A percentile compares a stretch with the other conserved stretches of the same genome.
Conservation (phyloP, 371 early-diverging fungal genomes). For the Lichtheimia ornata region DNA sequence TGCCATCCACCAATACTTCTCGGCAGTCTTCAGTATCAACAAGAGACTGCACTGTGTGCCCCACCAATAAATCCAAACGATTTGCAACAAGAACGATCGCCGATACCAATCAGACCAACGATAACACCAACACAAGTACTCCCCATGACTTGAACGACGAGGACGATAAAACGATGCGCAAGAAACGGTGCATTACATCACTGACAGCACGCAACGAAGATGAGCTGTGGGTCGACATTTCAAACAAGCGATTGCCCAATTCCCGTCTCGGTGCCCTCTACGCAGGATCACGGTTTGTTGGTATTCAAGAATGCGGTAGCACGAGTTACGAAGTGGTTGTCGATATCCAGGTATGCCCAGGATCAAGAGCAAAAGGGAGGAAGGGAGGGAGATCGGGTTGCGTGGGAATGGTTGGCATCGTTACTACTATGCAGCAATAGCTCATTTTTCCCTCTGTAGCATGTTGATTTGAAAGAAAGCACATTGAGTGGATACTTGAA, state of each 20-base stretch:
- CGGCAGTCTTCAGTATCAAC: too few species aligned
- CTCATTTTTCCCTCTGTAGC: constrained; percentile 37
- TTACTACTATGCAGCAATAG: not conserved
- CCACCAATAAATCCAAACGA: too few species aligned
- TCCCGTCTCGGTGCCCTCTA: constrained; percentile 54
- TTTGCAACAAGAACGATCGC: too few species aligned
- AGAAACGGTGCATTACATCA: constrained; percentile 15
- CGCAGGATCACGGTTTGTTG: constrained; percentile 69
- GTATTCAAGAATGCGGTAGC: constrained; percentile 69
- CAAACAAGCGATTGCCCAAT: constrained; percentile 30
- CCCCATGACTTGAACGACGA: too few species aligned
- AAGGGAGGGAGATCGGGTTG: not conserved
- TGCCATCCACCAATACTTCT: too few species aligned
- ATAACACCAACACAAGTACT: too few species aligned
- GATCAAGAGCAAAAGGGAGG: not conserved
- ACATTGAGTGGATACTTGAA: constrained; percentile 80
- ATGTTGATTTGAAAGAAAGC: constrained; percentile 75
- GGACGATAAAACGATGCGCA: too few species aligned
- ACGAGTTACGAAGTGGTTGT: constrained; percentile 75
- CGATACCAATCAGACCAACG: too few species aligned
- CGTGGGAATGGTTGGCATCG: too few species aligned
- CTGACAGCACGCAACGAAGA: constrained; percentile 33
- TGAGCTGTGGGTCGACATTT: constrained; percentile 42
- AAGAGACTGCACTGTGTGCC: too few species aligned
- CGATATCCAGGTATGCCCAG: constrained; percentile 66